Percentiles rank a stretch among this genome's conserved stretches.
phyloP scores from a whole-genome alignment of 139 green algal genomes.

The Eudorina sp. region DNA sequence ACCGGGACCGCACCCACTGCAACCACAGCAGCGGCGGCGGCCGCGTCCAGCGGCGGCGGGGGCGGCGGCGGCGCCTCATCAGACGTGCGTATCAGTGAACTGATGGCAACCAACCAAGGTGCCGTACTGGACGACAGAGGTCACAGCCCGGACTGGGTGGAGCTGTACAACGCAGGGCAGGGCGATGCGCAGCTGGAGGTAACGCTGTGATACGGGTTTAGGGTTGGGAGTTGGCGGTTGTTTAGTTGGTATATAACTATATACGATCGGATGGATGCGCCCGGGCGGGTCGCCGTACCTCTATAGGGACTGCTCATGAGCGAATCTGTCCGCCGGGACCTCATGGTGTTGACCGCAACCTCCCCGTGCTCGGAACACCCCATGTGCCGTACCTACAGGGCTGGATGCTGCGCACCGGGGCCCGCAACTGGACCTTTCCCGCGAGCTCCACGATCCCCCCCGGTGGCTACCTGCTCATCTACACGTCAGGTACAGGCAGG shows the following conservation, averaged over 20 bases:
- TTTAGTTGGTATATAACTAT: no score
- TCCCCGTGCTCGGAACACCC: no score
- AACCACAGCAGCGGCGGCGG: no score
- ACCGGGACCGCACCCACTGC: no score
- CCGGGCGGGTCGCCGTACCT: no score
- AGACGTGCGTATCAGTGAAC: conserved; percentile 6
- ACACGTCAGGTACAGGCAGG: conserved; percentile 8
- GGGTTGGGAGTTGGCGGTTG: no score
- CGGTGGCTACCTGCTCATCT: background rate
- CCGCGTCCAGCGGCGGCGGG: background rate
- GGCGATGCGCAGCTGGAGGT: background rate
- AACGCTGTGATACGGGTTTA: no score
- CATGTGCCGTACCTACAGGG: no score
- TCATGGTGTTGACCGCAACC: no score
- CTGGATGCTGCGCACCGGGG: background rate
- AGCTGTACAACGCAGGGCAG: conserved; percentile 10
- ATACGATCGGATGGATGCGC: no score
- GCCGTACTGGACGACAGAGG: background rate
- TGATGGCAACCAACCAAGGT: conserved; percentile 15
- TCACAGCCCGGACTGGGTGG: conserved; percentile 16
- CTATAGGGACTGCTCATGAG: no score
- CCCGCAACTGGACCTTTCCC: background rate
- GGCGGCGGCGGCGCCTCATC: background rate
- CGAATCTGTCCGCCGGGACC: no score
- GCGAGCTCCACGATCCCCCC: background rate